Evolutionary conservation across 2,329 filamentous ascomycete species (phyloP).

Genomic region (Emergomyces pasteurianus): DNA sequence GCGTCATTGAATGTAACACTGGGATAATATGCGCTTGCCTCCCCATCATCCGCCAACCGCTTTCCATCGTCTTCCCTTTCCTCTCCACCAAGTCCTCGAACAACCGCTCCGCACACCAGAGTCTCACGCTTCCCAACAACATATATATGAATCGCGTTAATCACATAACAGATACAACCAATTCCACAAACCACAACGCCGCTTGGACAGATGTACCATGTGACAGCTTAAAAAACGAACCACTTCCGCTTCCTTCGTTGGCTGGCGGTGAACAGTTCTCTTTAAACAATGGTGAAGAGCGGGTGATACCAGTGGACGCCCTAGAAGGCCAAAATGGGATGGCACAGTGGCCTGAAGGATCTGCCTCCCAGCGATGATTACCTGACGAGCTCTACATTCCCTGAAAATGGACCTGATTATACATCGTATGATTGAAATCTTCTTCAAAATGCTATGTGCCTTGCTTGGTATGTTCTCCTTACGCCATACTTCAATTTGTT

Average conservation of each 20-base stretch:
- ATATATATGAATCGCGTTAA: background rate
- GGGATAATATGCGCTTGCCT: slow-evolving; percentile 29
- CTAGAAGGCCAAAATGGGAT: background rate
- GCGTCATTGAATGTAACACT: slow-evolving; percentile 25
- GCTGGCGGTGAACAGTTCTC: background rate
- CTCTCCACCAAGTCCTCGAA: slow-evolving; percentile 6
- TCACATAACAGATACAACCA: background rate
- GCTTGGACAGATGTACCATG: background rate
- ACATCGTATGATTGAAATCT: background rate
- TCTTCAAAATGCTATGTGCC: background rate
- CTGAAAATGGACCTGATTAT: background rate
- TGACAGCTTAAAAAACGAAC: background rate
- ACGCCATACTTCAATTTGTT: background rate
- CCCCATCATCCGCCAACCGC: slow-evolving; percentile 24
- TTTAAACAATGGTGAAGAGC: background rate
- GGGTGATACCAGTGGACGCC: background rate
- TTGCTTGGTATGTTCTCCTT: background rate
- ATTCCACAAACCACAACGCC: background rate
- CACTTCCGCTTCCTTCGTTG: background rate
- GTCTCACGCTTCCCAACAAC: background rate
- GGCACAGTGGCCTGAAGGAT: too few species aligned
- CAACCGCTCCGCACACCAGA: background rate
- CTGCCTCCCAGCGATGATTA: background rate
- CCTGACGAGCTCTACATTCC: background rate
- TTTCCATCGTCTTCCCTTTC: slow-evolving; percentile 14